These are phyloP conservation scores for Trichosporon ovoides DNA, from an alignment of 1,284 basidiomycete genomes.

Conservation along the genomic window DNA sequence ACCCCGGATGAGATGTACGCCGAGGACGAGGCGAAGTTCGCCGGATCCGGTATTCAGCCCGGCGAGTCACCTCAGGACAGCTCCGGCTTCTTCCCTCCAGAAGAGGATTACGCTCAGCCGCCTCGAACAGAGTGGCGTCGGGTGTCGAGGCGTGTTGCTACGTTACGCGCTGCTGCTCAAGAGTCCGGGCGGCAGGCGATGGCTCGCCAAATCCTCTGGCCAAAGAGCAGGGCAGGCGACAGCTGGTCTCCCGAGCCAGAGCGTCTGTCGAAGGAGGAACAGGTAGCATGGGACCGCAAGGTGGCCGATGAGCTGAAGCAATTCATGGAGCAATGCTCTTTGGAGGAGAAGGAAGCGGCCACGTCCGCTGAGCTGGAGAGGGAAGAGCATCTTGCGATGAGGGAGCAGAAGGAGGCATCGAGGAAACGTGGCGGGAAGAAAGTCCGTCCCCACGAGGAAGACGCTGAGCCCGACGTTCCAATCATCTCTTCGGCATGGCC, in stretches of 20 bases:
- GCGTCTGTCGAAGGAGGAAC: not conserved
- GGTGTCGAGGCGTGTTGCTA: not conserved
- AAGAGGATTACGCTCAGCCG: not conserved
- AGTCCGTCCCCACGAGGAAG: too few relatives aligned
- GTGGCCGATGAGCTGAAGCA: constrained; percentile 1
- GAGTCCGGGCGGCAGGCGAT: not conserved
- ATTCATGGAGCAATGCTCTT: not conserved
- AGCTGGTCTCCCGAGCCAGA: not conserved
- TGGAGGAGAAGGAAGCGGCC: too few relatives aligned
- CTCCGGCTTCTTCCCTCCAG: too few relatives aligned
- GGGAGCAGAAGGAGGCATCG: not conserved
- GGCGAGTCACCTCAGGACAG: too few relatives aligned
- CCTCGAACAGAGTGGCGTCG: not conserved
- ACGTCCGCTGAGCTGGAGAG: not conserved
- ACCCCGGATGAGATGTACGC: constrained; percentile 34
- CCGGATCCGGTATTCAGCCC: not conserved
- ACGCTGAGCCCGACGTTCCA: too few relatives aligned
- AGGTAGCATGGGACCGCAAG: not conserved
- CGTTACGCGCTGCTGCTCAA: not conserved
- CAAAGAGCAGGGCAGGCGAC: not conserved
- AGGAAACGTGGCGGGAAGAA: too few relatives aligned
- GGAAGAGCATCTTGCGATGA: not conserved
- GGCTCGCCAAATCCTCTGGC: not conserved
- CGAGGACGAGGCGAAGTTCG: not conserved
- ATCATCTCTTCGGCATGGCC: too few relatives aligned